Conservation (phyloP, 2,329 filamentous ascomycete species). For the Aspergillus ibericus region DNA sequence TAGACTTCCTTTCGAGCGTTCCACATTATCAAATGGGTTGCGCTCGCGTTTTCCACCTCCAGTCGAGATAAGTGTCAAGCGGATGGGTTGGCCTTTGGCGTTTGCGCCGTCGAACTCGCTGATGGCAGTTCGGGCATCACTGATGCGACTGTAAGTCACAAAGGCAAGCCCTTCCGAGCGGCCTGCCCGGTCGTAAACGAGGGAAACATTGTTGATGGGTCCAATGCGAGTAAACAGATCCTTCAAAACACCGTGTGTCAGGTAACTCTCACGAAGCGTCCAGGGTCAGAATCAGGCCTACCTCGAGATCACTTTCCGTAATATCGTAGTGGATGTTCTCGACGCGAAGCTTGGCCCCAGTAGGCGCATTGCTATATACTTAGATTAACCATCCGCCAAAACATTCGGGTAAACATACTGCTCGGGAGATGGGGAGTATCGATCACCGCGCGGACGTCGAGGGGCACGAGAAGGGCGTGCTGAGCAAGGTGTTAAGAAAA, state of each 20-base stretch:
- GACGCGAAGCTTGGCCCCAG: conserved; percentile 72
- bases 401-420: conserved; percentile 30
- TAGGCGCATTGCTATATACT: conserved; percentile 47
- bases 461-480: conserved; percentile 46
- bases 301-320: conserved; percentile 77
- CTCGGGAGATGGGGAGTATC: conserved; percentile 37
- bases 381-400: not conserved
- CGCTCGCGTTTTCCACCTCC: conserved; percentile 33
- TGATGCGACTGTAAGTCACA: conserved; percentile 71
- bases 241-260: conserved; percentile 46
- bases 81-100: conserved; percentile 84
- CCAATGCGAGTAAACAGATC: conserved; percentile 80
- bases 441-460: conserved; percentile 39
- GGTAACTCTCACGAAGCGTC: not conserved
- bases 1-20: conserved; percentile 59
- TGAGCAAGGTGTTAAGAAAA: conserved; percentile 26
- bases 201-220: conserved; percentile 64
- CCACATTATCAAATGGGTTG: conserved; percentile 52
- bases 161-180: conserved; percentile 83
- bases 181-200: conserved; percentile 83
- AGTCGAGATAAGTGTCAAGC: conserved; percentile 65
- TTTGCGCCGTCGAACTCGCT: conserved; percentile 85
- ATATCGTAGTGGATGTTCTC: conserved; percentile 93
- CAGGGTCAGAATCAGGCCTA: conserved; percentile 38
- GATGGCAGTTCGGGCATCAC: conserved; percentile 73